These are phyloP conservation scores for Cruciata laevipes DNA, from an alignment of 257 asterid species.

Conservation along the genomic window DNA sequence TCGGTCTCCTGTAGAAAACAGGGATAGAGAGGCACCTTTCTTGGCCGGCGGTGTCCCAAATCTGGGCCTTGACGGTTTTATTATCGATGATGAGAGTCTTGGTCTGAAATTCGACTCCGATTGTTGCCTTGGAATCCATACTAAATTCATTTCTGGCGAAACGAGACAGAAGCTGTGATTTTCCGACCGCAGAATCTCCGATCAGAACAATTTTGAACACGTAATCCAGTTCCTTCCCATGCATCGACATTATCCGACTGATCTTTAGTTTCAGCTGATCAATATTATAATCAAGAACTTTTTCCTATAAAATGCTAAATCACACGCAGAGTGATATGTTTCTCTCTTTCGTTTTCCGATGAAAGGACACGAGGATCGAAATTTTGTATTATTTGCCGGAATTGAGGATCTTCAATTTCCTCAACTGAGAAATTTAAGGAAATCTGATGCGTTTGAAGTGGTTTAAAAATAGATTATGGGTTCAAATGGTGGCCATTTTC, in stretches of 20 bases:
- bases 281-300: not conserved
- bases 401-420: not conserved
- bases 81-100: conserved; percentile 70
- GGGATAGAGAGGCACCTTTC: conserved; percentile 42
- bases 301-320: too few relatives aligned
- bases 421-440: not conserved
- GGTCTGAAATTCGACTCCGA: conserved; percentile 88
- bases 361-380: too few relatives aligned
- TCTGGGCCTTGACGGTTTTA: conserved; percentile 84
- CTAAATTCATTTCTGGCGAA: conserved; percentile 87
- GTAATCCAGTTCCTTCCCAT: conserved; percentile 82
- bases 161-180: conserved; percentile 81
- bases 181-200: conserved; percentile 88
- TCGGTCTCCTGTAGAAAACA: too few relatives aligned
- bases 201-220: conserved; percentile 79
- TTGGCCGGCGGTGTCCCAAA: conserved; percentile 98
- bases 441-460: not conserved
- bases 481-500: not conserved
- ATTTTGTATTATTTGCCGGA: not conserved
- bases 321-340: not conserved
- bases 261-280: too few relatives aligned
- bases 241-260: conserved; percentile 50
- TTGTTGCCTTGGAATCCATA: conserved; percentile 79
- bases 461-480: too few relatives aligned
- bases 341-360: not conserved